Evolutionary conservation across 352 stramenopile genomes (phyloP), one percentile per base, ranked within the genome.

Genomic region (Phytopythium litorale): DNA sequence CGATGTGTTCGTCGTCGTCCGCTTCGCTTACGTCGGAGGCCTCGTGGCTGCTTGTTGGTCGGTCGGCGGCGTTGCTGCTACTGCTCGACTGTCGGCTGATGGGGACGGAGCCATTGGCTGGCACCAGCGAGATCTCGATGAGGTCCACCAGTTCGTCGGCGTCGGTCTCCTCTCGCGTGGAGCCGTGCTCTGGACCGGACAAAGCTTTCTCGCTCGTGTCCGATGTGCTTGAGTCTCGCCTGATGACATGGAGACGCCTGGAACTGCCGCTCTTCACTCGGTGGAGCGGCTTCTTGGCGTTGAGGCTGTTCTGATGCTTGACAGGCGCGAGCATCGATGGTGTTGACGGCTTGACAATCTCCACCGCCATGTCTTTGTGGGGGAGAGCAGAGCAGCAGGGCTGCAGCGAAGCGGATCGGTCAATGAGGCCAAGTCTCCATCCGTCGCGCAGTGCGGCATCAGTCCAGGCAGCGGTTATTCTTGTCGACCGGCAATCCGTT

Each of bases 71-170:
- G 7, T 40, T 28, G 37, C 37, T 56, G 45, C 38, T 56, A 40
- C 7, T 54, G 33, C 18, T 45, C 21, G 30, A n/a, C 8, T 32
- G 37, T 23, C 6, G 37, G 19, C 28, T 43, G 37, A 4, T 30
- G n/a, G 43, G 13, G 8, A 11, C 9, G 6, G n/a, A 16, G 1
- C 28, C 56, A n/a, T 18, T 25, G 15, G 64, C 68, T 11, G 51
- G 61, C 53, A 15, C 65, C 19, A 90, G 68, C 21, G 81, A 90
- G 49, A 90, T 88, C 65, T 90, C 81, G 45, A 78, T 87, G n/a
- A 90, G 32, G 58, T 76, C 59, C 7, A 58, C 33, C 21, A 70
- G 55, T 38, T 77, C 49, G 25, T 64, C 53, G 51, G 65, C 56
- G 45, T 58, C 56, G 60, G 56, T 63, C 28, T 72, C 46, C 32